phyloP scores from a whole-genome alignment of 257 asterid species.

The Solanum habrochaites region DNA sequence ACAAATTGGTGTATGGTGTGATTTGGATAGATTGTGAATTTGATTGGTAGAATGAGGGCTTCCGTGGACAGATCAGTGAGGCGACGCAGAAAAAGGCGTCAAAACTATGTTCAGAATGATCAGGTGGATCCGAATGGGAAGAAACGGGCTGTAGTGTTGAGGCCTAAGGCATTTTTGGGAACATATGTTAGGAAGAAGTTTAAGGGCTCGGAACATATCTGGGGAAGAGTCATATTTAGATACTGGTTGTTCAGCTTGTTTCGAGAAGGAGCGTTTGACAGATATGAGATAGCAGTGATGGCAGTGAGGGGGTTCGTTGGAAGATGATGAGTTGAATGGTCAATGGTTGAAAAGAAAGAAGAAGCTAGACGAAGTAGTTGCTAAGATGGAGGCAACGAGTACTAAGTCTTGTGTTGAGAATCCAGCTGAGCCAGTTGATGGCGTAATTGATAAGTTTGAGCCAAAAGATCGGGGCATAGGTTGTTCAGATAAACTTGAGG shows the following conservation, averaged over 20 bases:
- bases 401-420: neutral
- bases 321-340: conserved; percentile 35
- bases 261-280: conserved; percentile 79
- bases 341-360: conserved; percentile 47
- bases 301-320: conserved; percentile 34
- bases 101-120: conserved; percentile 23
- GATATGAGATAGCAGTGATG: conserved; percentile 54
- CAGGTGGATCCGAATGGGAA: conserved; percentile 27
- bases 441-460: conserved; percentile 5
- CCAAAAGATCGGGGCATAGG: neutral
- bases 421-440: neutral
- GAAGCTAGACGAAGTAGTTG: conserved; percentile 29
- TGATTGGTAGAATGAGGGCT: conserved; percentile 27
- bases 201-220: conserved; percentile 41
- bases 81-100: conserved; percentile 66
- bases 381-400: conserved; percentile 7
- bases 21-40: conserved; percentile 9
- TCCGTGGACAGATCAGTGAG: conserved; percentile 21
- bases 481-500: neutral
- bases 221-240: conserved; percentile 52
- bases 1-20: conserved; percentile 1
- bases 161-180: conserved; percentile 42
- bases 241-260: conserved; percentile 42
- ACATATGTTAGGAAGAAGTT: conserved; percentile 64
- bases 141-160: conserved; percentile 24